Evolutionary conservation across 768 basidiomycete genomes (phyloP).

Genomic region (Roridomyces roridus): DNA sequence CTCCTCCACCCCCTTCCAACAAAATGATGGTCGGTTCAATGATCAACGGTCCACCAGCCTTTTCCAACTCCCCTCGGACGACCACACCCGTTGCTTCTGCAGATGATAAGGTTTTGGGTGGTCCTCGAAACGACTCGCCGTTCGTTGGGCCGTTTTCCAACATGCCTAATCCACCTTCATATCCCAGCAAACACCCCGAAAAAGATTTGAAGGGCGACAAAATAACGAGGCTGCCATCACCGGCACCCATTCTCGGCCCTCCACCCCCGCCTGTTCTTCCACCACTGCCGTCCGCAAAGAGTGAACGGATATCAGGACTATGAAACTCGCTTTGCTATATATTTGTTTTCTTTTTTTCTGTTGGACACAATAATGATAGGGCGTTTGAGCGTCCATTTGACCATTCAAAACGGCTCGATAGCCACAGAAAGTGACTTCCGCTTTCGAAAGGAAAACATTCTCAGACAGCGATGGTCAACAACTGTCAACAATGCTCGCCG

Average conservation of each 20-base stretch:
- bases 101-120: slow-evolving; percentile 11
- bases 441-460: too few relatives aligned
- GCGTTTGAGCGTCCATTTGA: too few relatives aligned
- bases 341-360: background rate
- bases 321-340: background rate
- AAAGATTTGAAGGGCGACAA: slow-evolving; percentile 12
- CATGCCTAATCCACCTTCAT: slow-evolving; percentile 18
- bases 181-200: slow-evolving; percentile 16
- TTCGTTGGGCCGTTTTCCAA: slow-evolving; percentile 23
- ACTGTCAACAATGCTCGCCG: too few relatives aligned
- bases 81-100: slow-evolving; percentile 14
- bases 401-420: too few relatives aligned
- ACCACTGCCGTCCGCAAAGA: slow-evolving; percentile 14
- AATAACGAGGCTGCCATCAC: slow-evolving; percentile 7
- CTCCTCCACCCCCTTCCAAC: slow-evolving; percentile 14
- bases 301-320: slow-evolving; percentile 19
- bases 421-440: too few relatives aligned
- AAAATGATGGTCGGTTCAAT: slow-evolving; percentile 28
- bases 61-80: slow-evolving; percentile 16
- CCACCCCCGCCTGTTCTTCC: slow-evolving; percentile 19
- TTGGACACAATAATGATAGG: background rate
- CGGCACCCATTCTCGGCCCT: slow-evolving; percentile 18
- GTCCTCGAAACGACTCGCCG: slow-evolving; percentile 25
- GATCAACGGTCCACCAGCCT: slow-evolving; percentile 21
- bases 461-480: too few relatives aligned